Evolutionary conservation across 805 yeast genomes (phyloP).

Genomic region (Metschnikowia gelsemii): DNA sequence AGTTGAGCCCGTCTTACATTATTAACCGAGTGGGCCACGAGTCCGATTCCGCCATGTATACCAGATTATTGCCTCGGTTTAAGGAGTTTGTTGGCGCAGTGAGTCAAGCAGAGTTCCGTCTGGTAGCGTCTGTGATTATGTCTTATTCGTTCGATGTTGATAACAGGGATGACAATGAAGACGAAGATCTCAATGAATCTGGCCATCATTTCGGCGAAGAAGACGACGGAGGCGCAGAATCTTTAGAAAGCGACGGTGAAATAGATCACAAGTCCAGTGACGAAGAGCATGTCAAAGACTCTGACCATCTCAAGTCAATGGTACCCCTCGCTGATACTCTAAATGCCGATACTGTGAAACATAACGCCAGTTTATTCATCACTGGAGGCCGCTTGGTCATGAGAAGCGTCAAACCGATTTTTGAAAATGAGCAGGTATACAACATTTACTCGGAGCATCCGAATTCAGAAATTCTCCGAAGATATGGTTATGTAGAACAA

Average conservation of each 20-base stretch:
- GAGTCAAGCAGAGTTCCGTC: conserved; percentile 59
- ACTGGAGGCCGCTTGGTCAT: conserved; percentile 56
- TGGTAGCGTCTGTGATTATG: conserved; percentile 78
- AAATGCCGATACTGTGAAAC: conserved; percentile 76
- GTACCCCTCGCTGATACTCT: conserved; percentile 90
- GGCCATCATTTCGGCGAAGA: conserved; percentile 15
- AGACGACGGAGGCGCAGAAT: conserved; percentile 12
- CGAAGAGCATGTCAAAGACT: conserved; percentile 21
- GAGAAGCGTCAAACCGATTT: conserved; percentile 63
- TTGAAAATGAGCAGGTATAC: conserved; percentile 69
- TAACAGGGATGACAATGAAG: conserved; percentile 15
- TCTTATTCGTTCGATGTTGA: conserved; percentile 89
- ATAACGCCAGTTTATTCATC: conserved; percentile 71
- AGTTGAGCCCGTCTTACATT: conserved; percentile 69
- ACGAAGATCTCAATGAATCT: conserved; percentile 22
- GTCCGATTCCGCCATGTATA: conserved; percentile 61
- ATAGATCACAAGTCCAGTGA: background rate
- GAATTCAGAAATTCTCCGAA: conserved; percentile 82
- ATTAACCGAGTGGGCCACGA: conserved; percentile 68
- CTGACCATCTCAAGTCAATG: conserved; percentile 68
- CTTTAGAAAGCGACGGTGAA: background rate
- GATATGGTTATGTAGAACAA: conserved; percentile 87
- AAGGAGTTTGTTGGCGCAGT: conserved; percentile 16
- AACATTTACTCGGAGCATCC: conserved; percentile 91
- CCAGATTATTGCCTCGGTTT: conserved; percentile 16